Conservation (phyloP, 2,329 filamentous ascomycete species). For the Arthrobotrys iridis region DNA sequence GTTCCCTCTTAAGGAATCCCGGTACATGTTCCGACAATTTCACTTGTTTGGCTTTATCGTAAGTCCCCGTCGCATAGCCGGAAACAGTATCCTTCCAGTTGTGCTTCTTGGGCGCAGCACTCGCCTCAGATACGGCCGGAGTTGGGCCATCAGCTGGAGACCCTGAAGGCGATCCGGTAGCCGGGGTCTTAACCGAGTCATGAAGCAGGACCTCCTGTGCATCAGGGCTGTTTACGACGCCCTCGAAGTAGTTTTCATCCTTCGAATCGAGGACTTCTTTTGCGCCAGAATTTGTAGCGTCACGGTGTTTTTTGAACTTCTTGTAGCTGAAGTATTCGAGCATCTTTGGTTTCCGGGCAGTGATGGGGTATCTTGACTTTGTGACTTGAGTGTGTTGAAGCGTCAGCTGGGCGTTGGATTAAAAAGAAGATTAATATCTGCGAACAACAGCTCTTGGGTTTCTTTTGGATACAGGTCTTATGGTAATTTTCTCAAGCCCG, state of each 20-base stretch:
- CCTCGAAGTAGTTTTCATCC: constrained; percentile 53
- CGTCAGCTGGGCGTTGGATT: constrained; percentile 12
- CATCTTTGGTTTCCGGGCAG: constrained; percentile 63
- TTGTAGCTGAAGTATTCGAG: constrained; percentile 72
- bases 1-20: constrained; percentile 54
- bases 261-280: constrained; percentile 45
- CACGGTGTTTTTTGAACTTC: constrained; percentile 71
- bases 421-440: constrained; percentile 11
- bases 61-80: constrained; percentile 22
- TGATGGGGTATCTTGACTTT: background rate
- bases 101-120: constrained; percentile 29
- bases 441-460: constrained; percentile 7
- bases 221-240: constrained; percentile 28
- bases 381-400: constrained; percentile 32
- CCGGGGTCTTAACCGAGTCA: constrained; percentile 30
- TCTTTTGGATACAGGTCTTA: background rate
- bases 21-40: constrained; percentile 52
- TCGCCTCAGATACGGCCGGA: constrained; percentile 18
- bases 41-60: constrained; percentile 43
- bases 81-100: constrained; percentile 43
- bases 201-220: constrained; percentile 30
- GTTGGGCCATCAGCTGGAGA: constrained; percentile 48
- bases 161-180: constrained; percentile 38
- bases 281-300: constrained; percentile 63
- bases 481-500: background rate